phyloP scores from a whole-genome alignment of 164 flowering plant species.

The Nymphaea thermarum region DNA sequence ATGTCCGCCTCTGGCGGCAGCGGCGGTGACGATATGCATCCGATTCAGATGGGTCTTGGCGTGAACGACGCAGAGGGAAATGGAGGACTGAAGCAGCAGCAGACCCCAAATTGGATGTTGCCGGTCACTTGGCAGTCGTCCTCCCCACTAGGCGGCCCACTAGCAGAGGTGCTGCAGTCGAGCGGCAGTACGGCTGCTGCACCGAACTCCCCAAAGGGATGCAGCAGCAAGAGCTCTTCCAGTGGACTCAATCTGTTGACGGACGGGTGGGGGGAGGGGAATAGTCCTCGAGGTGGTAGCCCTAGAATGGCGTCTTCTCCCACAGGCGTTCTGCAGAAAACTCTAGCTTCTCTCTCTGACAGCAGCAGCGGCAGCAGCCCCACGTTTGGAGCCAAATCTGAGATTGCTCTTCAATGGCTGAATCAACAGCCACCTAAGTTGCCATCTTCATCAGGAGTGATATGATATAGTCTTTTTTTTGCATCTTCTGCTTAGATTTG shows the following conservation, averaged over 20 bases:
- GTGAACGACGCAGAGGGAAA: slow-evolving; percentile 12
- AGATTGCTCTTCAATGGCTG: slow-evolving; percentile 30
- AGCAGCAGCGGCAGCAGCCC: slow-evolving; percentile 58
- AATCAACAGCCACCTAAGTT: slow-evolving; percentile 10
- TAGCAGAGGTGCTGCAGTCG: slow-evolving; percentile 64
- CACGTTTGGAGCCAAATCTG: slow-evolving; percentile 20
- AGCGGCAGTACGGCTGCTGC: slow-evolving; percentile 14
- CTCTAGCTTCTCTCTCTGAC: slow-evolving; percentile 44
- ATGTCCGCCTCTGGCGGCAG: slow-evolving; percentile 27
- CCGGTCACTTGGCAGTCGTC: slow-evolving; percentile 27
- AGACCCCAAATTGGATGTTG: slow-evolving; percentile 26
- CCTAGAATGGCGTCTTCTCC: slow-evolving; percentile 20
- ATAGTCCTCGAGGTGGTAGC: not conserved
- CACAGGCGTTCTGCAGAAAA: slow-evolving; percentile 34
- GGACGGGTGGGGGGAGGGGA: slow-evolving; percentile 14
- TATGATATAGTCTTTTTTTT: too few relatives aligned
- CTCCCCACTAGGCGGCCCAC: slow-evolving; percentile 65
- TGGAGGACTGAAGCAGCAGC: slow-evolving; percentile 10
- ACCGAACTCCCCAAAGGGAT: slow-evolving; percentile 13
- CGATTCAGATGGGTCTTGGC: slow-evolving; percentile 19
- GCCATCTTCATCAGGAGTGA: slow-evolving; percentile 5
- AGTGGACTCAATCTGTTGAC: slow-evolving; percentile 21
- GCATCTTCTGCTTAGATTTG: not conserved
- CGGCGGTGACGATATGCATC: slow-evolving; percentile 13
- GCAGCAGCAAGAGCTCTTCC: slow-evolving; percentile 18